Percentiles rank a stretch among this genome's conserved stretches.
Conservation (phyloP, 805 yeast species). For the Clavispora carvajalis region DNA sequence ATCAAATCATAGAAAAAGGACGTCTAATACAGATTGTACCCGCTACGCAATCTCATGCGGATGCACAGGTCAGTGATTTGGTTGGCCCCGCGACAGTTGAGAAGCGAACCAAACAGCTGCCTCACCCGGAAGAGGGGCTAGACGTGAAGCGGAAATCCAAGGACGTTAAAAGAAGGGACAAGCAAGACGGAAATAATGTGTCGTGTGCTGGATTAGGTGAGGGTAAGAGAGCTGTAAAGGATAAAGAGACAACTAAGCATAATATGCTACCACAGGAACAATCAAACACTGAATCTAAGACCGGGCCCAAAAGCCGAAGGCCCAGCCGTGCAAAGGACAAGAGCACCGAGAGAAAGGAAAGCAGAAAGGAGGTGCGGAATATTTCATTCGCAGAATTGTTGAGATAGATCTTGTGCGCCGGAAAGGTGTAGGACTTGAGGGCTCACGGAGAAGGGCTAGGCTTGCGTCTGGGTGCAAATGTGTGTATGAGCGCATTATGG, state of each 20-base stretch:
- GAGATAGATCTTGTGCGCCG: not conserved
- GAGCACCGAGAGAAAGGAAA: not conserved
- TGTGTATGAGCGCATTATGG: not conserved
- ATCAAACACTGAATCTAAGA: not conserved
- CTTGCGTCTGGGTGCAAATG: not conserved
- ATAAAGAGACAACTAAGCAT: not conserved
- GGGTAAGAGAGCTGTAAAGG: not conserved
- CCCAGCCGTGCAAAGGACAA: not conserved
- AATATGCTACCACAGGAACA: not conserved
- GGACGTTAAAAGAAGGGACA: too few species aligned
- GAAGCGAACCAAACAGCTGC: not conserved
- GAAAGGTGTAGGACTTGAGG: too few species aligned
- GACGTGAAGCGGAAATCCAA: not conserved
- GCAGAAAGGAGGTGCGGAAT: conserved; percentile 5
- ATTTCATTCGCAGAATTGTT: conserved; percentile 8
- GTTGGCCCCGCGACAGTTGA: not conserved
- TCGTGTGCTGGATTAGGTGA: too few species aligned
- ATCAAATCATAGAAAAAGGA: conserved; percentile 22
- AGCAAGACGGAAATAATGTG: too few species aligned
- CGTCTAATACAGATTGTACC: not conserved
- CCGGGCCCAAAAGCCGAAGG: not conserved
- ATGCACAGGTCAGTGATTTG: not conserved
- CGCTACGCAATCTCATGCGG: not conserved
- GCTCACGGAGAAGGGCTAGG: too few species aligned
- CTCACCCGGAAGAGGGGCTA: not conserved